These are phyloP conservation scores for Malassezia yamatoensis DNA, from an alignment of 1,284 basidiomycete species.

Conservation along the genomic window DNA sequence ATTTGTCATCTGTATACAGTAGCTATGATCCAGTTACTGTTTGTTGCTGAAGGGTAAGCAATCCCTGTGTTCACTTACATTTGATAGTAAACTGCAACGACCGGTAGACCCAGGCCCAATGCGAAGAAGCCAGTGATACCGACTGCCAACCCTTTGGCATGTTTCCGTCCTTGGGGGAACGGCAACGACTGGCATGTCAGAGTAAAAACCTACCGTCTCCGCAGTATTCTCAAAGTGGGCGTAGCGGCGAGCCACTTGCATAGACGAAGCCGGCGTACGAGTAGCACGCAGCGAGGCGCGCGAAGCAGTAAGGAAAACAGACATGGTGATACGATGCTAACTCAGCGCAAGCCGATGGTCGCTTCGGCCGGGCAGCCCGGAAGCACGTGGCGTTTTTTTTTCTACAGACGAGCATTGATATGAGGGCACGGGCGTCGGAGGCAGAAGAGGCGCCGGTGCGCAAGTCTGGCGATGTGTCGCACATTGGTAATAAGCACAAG, in stretches of 20 bases:
- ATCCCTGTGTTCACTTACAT: slow-evolving; percentile 19
- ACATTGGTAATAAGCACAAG: slow-evolving; percentile 49
- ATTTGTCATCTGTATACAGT: too few species aligned
- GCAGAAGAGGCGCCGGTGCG: neutral
- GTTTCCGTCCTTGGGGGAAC: slow-evolving; percentile 36
- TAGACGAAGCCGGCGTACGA: slow-evolving; percentile 19
- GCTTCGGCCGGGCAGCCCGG: neutral
- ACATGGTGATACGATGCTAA: slow-evolving; percentile 21
- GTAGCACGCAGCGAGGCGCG: slow-evolving; percentile 31
- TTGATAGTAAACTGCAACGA: slow-evolving; percentile 41
- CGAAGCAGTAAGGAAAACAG: slow-evolving; percentile 28
- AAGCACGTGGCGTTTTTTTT: neutral
- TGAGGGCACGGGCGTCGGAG: neutral
- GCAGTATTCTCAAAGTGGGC: slow-evolving; percentile 45
- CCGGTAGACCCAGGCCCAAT: slow-evolving; percentile 36
- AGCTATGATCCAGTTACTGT: neutral
- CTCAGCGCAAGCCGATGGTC: neutral
- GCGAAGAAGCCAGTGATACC: slow-evolving; percentile 35
- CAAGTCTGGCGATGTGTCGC: slow-evolving; percentile 28
- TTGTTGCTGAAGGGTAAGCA: slow-evolving; percentile 1
- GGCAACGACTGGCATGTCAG: slow-evolving; percentile 25
- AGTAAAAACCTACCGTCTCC: slow-evolving; percentile 37
- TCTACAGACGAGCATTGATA: neutral
- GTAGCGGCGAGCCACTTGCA: slow-evolving; percentile 22
- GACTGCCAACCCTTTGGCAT: slow-evolving; percentile 36